phyloP scores from a whole-genome alignment of 2,329 filamentous ascomycete species.

The Fusarium oxysporum region DNA sequence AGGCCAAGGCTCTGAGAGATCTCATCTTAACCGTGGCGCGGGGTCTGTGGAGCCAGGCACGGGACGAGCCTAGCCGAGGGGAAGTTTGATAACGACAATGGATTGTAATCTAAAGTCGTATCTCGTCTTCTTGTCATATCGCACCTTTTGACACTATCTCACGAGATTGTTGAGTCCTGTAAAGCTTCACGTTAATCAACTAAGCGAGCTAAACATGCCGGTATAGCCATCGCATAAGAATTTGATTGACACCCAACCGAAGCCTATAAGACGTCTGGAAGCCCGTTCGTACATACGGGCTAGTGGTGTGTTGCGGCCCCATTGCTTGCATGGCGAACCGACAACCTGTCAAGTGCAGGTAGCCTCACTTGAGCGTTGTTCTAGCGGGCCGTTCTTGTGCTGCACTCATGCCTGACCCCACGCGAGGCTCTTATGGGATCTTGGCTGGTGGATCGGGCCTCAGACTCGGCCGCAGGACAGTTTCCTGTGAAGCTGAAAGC shows the following conservation, averaged over 20 bases:
- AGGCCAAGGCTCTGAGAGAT: constrained; percentile 35
- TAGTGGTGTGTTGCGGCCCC: constrained; percentile 38
- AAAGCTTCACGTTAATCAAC: neutral
- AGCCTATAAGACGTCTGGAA: constrained; percentile 25
- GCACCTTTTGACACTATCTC: neutral
- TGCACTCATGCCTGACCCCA: constrained; percentile 48
- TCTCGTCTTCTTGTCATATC: neutral
- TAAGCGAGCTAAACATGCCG: constrained; percentile 25
- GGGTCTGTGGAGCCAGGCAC: constrained; percentile 42
- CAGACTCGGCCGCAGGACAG: constrained; percentile 18
- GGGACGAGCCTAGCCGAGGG: constrained; percentile 44
- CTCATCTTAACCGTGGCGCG: constrained; percentile 30
- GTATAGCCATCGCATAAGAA: constrained; percentile 12
- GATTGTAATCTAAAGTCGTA: neutral
- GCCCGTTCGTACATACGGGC: constrained; percentile 29
- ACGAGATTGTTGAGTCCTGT: neutral
- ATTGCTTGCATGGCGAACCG: constrained; percentile 47
- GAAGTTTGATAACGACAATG: constrained; percentile 1
- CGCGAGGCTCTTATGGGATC: constrained; percentile 32
- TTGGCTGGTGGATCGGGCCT: constrained; percentile 38
- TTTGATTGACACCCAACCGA: constrained; percentile 21
- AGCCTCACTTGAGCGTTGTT: constrained; percentile 41
- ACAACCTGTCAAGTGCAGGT: constrained; percentile 43
- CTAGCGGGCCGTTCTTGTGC: constrained; percentile 32
- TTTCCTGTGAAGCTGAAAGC: constrained; percentile 34